A percentile compares a stretch with the other conserved stretches of the same genome.
These are phyloP conservation scores for Suillus clintonianus DNA, from an alignment of 768 basidiomycete species.

Conservation along the genomic window DNA sequence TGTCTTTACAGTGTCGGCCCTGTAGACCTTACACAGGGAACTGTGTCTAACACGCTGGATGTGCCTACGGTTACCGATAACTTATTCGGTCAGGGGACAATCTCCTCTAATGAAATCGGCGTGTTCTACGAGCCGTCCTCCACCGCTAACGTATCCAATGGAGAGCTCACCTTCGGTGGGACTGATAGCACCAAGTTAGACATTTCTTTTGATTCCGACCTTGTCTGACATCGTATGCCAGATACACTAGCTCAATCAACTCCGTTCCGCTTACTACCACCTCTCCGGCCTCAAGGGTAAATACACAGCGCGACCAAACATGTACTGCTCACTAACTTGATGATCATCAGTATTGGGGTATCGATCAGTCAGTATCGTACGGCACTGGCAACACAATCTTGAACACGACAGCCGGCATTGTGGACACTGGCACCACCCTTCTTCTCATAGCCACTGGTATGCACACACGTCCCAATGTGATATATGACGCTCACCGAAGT, in stretches of 20 bases:
- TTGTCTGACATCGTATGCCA: constrained; percentile 1
- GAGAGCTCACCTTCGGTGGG: constrained; percentile 54
- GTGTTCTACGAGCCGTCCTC: constrained; percentile 52
- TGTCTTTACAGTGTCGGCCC: constrained; percentile 43
- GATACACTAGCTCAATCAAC: constrained; percentile 31
- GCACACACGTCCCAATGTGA: background rate
- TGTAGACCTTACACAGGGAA: constrained; percentile 44
- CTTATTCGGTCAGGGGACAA: constrained; percentile 46
- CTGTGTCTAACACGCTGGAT: constrained; percentile 33
- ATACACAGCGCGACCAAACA: background rate
- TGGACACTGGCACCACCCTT: constrained; percentile 51
- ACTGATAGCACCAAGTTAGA: constrained; percentile 44
- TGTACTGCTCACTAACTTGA: background rate
- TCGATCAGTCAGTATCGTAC: constrained; percentile 36
- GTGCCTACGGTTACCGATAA: constrained; percentile 58
- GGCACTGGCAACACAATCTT: constrained; percentile 32
- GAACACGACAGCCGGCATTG: constrained; percentile 39
- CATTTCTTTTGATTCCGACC: background rate
- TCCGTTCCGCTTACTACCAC: constrained; percentile 42
- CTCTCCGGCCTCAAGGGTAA: constrained; percentile 36
- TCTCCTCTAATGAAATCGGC: constrained; percentile 46
- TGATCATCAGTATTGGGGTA: constrained; percentile 41
- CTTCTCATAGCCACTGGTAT: constrained; percentile 46
- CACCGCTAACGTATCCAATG: constrained; percentile 36
- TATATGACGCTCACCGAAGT: constrained; percentile 1